Conservation (phyloP, 805 yeast species). For the Sugiyamaella marilandica region DNA sequence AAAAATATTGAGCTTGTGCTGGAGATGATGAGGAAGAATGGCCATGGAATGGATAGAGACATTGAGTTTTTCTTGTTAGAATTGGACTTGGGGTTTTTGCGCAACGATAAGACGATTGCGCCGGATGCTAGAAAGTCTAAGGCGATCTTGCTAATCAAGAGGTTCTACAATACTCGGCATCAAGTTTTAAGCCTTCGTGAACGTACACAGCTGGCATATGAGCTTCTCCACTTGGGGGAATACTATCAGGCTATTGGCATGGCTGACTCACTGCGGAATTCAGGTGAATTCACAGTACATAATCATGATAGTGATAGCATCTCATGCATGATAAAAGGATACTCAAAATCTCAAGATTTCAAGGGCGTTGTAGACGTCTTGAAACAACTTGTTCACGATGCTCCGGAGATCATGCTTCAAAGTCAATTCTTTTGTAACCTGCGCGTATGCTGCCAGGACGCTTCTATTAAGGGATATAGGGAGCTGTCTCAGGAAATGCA, state of each 20-base stretch:
- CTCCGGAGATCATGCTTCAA: neutral
- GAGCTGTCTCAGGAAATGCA: conserved; percentile 2
- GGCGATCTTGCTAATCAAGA: conserved; percentile 6
- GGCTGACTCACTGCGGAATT: conserved; percentile 14
- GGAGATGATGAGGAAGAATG: conserved; percentile 14
- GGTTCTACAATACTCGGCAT: conserved; percentile 1
- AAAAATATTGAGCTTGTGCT: conserved; percentile 3
- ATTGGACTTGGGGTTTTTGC: conserved; percentile 3
- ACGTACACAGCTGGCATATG: conserved; percentile 13
- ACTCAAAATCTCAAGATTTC: neutral
- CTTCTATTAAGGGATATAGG: neutral
- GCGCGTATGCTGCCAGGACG: neutral
- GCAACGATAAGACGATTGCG: neutral
- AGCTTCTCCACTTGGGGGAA: conserved; percentile 9
- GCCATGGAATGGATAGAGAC: conserved; percentile 9
- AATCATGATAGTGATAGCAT: conserved; percentile 20
- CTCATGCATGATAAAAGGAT: conserved; percentile 8
- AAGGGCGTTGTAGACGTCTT: conserved; percentile 2
- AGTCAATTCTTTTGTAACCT: conserved; percentile 8
- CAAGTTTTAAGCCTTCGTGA: conserved; percentile 5
- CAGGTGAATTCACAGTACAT: conserved; percentile 7
- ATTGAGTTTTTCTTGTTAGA: conserved; percentile 5
- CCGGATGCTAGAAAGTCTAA: neutral
- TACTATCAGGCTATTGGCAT: conserved; percentile 9
- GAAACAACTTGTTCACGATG: conserved; percentile 3